Evolutionary conservation across 2,329 filamentous ascomycete species (phyloP).

Genomic region (Scortechinia acanthostroma): DNA sequence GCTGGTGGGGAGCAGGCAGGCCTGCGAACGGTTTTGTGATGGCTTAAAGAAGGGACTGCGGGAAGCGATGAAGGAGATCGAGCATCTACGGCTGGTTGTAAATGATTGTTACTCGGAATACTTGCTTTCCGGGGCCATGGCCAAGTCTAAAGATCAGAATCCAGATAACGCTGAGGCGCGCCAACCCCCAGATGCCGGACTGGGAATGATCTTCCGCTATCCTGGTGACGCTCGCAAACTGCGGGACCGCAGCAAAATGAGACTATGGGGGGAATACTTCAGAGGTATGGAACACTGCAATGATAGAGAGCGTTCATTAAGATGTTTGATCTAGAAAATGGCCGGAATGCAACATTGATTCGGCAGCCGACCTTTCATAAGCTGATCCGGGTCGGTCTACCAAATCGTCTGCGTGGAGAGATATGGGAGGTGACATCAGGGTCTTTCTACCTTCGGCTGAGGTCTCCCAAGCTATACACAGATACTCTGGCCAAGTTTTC

Average conservation of each 20-base stretch:
- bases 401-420: conserved; percentile 86
- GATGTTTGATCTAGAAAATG: conserved; percentile 58
- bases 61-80: conserved; percentile 79
- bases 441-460: conserved; percentile 78
- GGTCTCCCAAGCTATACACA: conserved; percentile 75
- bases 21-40: conserved; percentile 94
- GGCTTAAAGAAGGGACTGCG: conserved; percentile 84
- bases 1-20: conserved; percentile 78
- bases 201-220: conserved; percentile 88
- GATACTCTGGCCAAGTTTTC: conserved; percentile 80
- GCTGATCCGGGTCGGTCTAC: conserved; percentile 87
- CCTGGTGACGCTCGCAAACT: conserved; percentile 91
- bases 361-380: conserved; percentile 97
- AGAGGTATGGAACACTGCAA: conserved; percentile 22
- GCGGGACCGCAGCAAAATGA: conserved; percentile 91
- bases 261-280: conserved; percentile 93
- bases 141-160: conserved; percentile 41
- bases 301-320: not conserved
- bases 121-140: conserved; percentile 38
- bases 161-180: conserved; percentile 14
- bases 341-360: conserved; percentile 82
- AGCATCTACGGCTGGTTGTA: conserved; percentile 74
- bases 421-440: conserved; percentile 94
- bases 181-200: conserved; percentile 75
- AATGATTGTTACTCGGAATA: conserved; percentile 88